These are phyloP conservation scores for Rhizopogon vulgaris DNA, from an alignment of 768 basidiomycete species.

Conservation along the genomic window DNA sequence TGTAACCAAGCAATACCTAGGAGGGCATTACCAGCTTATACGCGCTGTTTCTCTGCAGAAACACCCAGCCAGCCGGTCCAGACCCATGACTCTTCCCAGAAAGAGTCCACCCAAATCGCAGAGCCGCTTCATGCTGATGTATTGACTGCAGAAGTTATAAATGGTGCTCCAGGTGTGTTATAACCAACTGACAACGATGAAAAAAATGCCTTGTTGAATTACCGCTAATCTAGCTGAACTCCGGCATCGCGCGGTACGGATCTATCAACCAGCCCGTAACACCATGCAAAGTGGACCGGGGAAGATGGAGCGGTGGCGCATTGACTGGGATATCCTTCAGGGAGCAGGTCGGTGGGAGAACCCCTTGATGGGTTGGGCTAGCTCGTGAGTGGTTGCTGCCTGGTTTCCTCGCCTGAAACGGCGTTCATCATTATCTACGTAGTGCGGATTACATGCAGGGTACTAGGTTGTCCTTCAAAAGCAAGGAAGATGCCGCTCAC, in stretches of 20 bases:
- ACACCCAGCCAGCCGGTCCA: constrained; percentile 12
- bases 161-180: constrained; percentile 75
- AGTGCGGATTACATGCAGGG: constrained; percentile 97
- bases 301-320: constrained; percentile 84
- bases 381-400: constrained; percentile 59
- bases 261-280: constrained; percentile 88
- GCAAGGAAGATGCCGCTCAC: constrained; percentile 86
- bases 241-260: constrained; percentile 80
- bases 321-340: constrained; percentile 90
- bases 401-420: not conserved
- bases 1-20: constrained; percentile 28
- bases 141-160: constrained; percentile 74
- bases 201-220: not conserved
- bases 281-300: constrained; percentile 92
- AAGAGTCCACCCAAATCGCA: constrained; percentile 31
- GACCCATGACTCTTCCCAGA: constrained; percentile 14
- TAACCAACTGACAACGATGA: not conserved
- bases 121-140: constrained; percentile 51
- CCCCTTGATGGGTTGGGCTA: constrained; percentile 94
- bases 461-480: constrained; percentile 74
- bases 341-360: constrained; percentile 97
- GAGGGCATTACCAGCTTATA: constrained; percentile 9
- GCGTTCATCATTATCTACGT: constrained; percentile 3
- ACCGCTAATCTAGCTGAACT: constrained; percentile 55
- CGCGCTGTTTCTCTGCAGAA: constrained; percentile 17